Evolutionary conservation across 306 rosid genomes (phyloP).

Genomic region (Trifolium pratense): DNA sequence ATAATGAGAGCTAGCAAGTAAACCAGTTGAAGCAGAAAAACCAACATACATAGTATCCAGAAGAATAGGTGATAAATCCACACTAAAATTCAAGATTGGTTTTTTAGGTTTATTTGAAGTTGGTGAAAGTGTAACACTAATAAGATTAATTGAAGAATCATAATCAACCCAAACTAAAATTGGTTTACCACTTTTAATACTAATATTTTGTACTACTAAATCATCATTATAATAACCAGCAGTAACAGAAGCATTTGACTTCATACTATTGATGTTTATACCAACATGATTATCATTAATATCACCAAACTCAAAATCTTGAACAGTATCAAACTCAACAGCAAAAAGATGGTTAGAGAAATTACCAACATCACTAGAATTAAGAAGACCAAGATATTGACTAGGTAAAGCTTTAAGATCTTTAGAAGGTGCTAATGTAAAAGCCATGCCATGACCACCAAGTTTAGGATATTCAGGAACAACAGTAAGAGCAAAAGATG

Average conservation of each 20-base stretch:
- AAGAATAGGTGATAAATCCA: conserved; percentile 65
- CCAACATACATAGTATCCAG: conserved; percentile 77
- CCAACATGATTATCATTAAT: conserved; percentile 85
- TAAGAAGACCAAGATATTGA: conserved; percentile 80
- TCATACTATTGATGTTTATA: conserved; percentile 66
- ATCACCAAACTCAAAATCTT: conserved; percentile 84
- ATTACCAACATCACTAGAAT: conserved; percentile 61
- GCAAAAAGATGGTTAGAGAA: conserved; percentile 75
- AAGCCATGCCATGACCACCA: conserved; percentile 91
- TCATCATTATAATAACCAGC: conserved; percentile 56
- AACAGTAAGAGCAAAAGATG: conserved; percentile 63
- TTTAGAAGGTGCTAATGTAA: conserved; percentile 59
- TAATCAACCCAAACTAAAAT: conserved; percentile 81
- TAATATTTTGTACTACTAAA: conserved; percentile 42
- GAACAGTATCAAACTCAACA: conserved; percentile 82
- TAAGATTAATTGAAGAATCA: conserved; percentile 49
- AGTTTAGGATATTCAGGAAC: conserved; percentile 83
- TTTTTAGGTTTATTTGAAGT: conserved; percentile 60
- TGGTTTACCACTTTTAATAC: conserved; percentile 62
- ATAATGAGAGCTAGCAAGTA: conserved; percentile 91
- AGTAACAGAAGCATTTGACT: conserved; percentile 55
- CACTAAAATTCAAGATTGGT: conserved; percentile 55
- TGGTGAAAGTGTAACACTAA: conserved; percentile 66
- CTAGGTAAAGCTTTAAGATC: conserved; percentile 66
- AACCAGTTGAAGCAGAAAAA: conserved; percentile 86